phyloP scores from a whole-genome alignment of 2,329 filamentous ascomycete genomes.

The Didymella segeticola region DNA sequence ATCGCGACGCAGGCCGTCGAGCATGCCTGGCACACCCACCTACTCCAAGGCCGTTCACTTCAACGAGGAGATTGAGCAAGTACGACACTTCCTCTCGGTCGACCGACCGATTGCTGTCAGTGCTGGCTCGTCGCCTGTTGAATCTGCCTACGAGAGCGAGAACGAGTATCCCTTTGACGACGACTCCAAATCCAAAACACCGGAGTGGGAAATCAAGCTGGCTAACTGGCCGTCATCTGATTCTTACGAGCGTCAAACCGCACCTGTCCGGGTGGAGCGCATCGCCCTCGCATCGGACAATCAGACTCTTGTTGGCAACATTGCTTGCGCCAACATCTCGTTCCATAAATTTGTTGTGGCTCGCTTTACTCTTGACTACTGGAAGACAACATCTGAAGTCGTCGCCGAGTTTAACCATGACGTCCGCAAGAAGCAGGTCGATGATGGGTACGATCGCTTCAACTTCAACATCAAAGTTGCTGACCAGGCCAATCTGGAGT shows the following conservation, averaged over 20 bases:
- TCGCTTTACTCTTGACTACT: constrained; percentile 95
- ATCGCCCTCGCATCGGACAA: constrained; percentile 89
- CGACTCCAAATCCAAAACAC: constrained; percentile 52
- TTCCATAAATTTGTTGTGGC: constrained; percentile 91
- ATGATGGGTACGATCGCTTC: constrained; percentile 82
- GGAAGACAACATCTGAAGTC: constrained; percentile 97
- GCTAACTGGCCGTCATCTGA: constrained; percentile 78
- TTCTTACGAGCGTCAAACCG: constrained; percentile 64
- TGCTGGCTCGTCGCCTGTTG: constrained; percentile 88
- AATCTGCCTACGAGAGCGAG: constrained; percentile 83
- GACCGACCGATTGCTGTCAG: constrained; percentile 96
- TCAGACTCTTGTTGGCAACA: constrained; percentile 81
- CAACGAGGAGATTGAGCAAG: constrained; percentile 93
- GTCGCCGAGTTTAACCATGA: constrained; percentile 86
- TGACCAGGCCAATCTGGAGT: constrained; percentile 88
- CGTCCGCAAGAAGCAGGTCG: constrained; percentile 69
- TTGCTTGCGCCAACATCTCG: constrained; percentile 85
- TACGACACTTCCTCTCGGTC: constrained; percentile 92
- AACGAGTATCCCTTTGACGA: constrained; percentile 85
- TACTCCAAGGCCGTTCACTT: constrained; percentile 99
- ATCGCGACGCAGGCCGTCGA: constrained; percentile 83
- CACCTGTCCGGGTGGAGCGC: constrained; percentile 81
- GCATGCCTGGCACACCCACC: constrained; percentile 96
- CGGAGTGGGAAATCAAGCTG: constrained; percentile 87
- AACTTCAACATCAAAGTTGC: constrained; percentile 92